Base-by-base conservation (phyloP, 2,329 filamentous ascomycete species). In the Xylaria digitata region DNA sequence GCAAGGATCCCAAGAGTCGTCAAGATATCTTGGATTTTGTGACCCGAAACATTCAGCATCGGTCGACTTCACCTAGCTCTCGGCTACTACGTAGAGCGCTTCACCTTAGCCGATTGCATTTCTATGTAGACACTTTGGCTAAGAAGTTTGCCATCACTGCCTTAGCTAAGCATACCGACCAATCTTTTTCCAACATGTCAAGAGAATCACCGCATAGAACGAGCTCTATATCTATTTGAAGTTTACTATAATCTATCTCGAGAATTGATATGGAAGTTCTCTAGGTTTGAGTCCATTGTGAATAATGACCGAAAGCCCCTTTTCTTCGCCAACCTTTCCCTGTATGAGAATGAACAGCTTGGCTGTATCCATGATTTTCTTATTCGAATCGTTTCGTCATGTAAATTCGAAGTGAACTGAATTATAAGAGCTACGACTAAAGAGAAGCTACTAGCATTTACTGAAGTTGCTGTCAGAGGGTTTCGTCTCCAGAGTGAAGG, bases 171-270 rank as follows among this genome's bases (percentile, higher is more conserved):
- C 3, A 2, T 40, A 30, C 50, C 2, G 50, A 17, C 15, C 2
- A 53, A 23, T 6, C 4, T 19, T 11, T n/a, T 15, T n/a, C n/a
- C 32, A 13, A 37, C 50, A 9, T 19, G 2, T 21, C 50, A 40
- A 34, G 50, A 37, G 32, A 7, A 11, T 19, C 21, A n/a, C 9
- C 50, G 50, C 8, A 53, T 64, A 46, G 9, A 64, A 46, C 26
- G 54, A 45, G 48, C 54, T 19, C 30, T 64, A 13, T 64, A 64
- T 13, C 46, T 43, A 13, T 64, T 64, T 21, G 55, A 64, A 23
- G 13, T 34, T 3, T 42, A 40, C n/a, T 42, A 52, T 30, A 48
- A 64, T 8, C 19, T 64, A 4, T 63, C 37, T n/a, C 23, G 53
- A 8, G 34, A 42, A 50, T n/a, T 7, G 30, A 34, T 6, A 50